phyloP scores from a whole-genome alignment of 1,284 basidiomycete genomes.

The Sporisorium graminicola region DNA sequence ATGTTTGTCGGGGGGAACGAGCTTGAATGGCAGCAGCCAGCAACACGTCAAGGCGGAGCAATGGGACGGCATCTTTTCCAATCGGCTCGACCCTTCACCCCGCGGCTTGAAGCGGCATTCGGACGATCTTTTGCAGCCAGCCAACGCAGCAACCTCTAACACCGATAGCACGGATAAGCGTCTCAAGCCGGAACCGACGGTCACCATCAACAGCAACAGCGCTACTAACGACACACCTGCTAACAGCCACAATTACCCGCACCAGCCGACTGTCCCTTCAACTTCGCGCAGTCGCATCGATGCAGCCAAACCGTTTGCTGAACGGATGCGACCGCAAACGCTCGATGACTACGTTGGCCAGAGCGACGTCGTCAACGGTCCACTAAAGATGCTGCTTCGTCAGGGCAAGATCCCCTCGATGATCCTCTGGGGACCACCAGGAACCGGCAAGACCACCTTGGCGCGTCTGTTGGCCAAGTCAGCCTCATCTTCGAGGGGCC shows the following conservation, averaged over 20 bases:
- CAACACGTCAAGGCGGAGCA: constrained; percentile 20
- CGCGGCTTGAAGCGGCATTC: constrained; percentile 20
- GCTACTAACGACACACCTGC: neutral
- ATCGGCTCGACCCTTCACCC: neutral
- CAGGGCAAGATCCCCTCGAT: constrained; percentile 61
- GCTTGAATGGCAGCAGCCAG: constrained; percentile 4
- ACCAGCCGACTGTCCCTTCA: constrained; percentile 9
- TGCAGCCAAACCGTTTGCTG: constrained; percentile 62
- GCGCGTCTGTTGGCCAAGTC: constrained; percentile 78
- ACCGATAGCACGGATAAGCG: constrained; percentile 11
- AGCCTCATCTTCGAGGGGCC: constrained; percentile 72
- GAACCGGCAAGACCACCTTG: constrained; percentile 81
- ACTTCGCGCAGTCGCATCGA: constrained; percentile 40
- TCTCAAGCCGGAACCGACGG: neutral
- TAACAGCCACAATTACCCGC: neutral
- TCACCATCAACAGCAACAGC: neutral
- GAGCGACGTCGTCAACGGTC: constrained; percentile 55
- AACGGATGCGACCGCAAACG: constrained; percentile 61
- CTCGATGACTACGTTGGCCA: constrained; percentile 65
- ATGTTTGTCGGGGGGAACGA: constrained; percentile 41
- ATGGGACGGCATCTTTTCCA: constrained; percentile 26
- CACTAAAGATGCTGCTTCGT: constrained; percentile 57
- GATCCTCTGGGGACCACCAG: constrained; percentile 67
- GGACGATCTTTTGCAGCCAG: neutral
- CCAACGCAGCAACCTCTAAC: neutral